Percentiles rank a stretch among this genome's conserved stretches.
These are phyloP conservation scores for Irpex sp. DNA, from an alignment of 1,284 basidiomycete genomes.

Conservation along the genomic window DNA sequence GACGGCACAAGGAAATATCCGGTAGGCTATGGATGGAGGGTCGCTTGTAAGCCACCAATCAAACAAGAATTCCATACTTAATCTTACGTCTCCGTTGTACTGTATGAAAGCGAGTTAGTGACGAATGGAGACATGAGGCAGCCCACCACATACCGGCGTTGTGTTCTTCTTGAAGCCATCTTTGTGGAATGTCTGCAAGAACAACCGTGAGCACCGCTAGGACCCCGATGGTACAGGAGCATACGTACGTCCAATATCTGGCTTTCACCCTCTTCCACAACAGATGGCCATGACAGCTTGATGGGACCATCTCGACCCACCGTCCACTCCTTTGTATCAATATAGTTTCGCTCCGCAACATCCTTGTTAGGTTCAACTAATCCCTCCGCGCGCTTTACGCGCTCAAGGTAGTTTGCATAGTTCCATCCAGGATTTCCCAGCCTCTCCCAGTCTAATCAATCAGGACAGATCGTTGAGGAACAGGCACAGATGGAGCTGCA, in stretches of 20 bases:
- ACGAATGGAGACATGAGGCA: not conserved
- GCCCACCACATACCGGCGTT: not conserved
- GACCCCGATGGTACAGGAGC: not conserved
- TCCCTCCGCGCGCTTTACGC: not conserved
- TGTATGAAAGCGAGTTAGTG: not conserved
- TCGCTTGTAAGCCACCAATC: not conserved
- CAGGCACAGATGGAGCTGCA: not conserved
- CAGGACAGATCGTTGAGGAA: not conserved
- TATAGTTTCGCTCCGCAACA: not conserved
- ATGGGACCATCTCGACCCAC: not conserved
- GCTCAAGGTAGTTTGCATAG: not conserved
- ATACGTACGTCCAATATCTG: not conserved
- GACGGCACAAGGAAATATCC: not conserved
- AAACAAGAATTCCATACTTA: not conserved
- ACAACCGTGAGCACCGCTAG: not conserved
- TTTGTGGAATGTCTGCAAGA: not conserved
- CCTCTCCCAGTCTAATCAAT: conserved; percentile 1
- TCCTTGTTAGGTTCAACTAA: not conserved
- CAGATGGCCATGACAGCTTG: not conserved
- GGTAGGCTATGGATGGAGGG: not conserved
- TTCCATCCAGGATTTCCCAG: conserved; percentile 4
- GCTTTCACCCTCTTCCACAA: not conserved
- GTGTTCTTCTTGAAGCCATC: not conserved
- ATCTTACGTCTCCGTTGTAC: conserved; percentile 8
- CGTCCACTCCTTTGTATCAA: not conserved